Base-by-base conservation (phyloP, 306 rosid species). In the Oemleria cerasiformis region DNA sequence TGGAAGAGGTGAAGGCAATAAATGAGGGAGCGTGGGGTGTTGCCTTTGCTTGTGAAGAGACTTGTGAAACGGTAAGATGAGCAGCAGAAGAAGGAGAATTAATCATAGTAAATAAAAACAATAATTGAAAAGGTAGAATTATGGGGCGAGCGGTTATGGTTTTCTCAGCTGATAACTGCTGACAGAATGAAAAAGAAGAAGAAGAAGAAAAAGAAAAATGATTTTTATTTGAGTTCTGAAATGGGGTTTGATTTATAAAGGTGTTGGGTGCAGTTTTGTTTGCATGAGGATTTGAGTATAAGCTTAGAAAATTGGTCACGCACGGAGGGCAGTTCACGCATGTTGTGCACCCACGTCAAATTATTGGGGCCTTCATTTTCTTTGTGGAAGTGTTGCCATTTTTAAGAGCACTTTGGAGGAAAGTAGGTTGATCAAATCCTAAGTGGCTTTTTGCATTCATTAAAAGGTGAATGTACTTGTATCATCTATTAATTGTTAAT, bases 1-100 rank as follows among this genome's bases (percentile, higher is more conserved):
- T 76, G 89, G 56, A 77, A 78, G 65, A 79, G 84, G 84, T 83
- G 90, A 78, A 60, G 34, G 70, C 47, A 87, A 78, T 89, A 85
- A 89, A 87, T 87, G 75, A 56, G 61, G 60, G 83, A 81, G 94
- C 89, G 86, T 82, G 74, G 34, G 43, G 55, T 56, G 74, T 38
- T 61, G 65, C 44, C 23, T 17, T 30, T 30, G 36, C 23, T 61
- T 61, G 23, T 36, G 65, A 8, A 30, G 36, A 30, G 23, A 54
- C 74, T 70, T 70, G 55, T 56, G 19, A 62, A 70, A 59, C 34
- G 41, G 14, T 56, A 42, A 70, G 54, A 53, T 5, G 8, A 41
- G 12, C 53, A 65, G 47, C 63, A 41, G 25, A 74, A 45, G 71
- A 70, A 68, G 63, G 36, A 30, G 2, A 30, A 1, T 30, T 30